A percentile compares a stretch with the other conserved stretches of the same genome.
Evolutionary conservation across 2,329 filamentous ascomycete species (phyloP).

Genomic region (Raffaelea albimanens): DNA sequence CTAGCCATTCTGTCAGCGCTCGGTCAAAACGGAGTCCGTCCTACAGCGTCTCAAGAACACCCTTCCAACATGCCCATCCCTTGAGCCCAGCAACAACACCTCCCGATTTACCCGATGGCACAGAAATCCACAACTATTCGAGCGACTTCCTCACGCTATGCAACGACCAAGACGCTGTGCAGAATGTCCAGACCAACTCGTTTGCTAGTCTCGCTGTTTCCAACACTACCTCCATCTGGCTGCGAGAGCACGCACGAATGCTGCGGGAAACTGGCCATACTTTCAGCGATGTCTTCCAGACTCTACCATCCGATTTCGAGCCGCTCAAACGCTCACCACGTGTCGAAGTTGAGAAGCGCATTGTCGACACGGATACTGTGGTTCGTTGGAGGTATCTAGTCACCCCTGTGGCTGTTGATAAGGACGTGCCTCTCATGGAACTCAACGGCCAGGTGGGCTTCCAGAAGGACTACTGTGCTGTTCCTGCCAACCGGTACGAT

Average conservation of each 20-base stretch:
- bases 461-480: conserved; percentile 61
- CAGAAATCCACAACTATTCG: conserved; percentile 60
- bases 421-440: conserved; percentile 53
- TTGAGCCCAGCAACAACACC: conserved; percentile 71
- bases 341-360: conserved; percentile 42
- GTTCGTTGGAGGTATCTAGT: conserved; percentile 63
- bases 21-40: conserved; percentile 55
- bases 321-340: conserved; percentile 32
- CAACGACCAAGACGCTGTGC: conserved; percentile 46
- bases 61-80: conserved; percentile 40
- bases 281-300: conserved; percentile 59
- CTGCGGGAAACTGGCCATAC: conserved; percentile 57
- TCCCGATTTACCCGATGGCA: conserved; percentile 53
- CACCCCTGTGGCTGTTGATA: conserved; percentile 40
- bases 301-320: conserved; percentile 33
- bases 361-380: conserved; percentile 37
- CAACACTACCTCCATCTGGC: conserved; percentile 67
- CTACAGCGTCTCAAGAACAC: conserved; percentile 48
- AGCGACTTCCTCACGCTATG: conserved; percentile 67
- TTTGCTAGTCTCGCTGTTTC: conserved; percentile 69
- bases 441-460: conserved; percentile 70
- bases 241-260: conserved; percentile 63
- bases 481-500: conserved; percentile 57
- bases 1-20: conserved; percentile 66
- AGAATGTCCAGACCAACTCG: conserved; percentile 60